Evolutionary conservation across 371 early-diverging fungal genomes (phyloP).

Genomic region (Circinella minor): DNA sequence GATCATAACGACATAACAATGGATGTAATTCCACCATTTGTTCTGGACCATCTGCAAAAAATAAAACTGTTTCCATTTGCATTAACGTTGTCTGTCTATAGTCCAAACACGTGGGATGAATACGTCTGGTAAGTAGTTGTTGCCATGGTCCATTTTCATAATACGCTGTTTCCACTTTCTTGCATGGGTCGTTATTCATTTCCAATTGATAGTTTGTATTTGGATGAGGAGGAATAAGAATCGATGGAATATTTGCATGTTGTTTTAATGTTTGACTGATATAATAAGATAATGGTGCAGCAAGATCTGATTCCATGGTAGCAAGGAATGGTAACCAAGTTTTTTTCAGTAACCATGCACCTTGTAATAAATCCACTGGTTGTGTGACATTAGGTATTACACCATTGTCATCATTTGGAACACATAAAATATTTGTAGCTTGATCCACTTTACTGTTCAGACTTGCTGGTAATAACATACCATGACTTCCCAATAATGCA

Average conservation of each 20-base stretch:
- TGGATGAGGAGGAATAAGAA: constrained; percentile 30
- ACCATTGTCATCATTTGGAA: constrained; percentile 28
- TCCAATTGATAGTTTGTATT: constrained; percentile 15
- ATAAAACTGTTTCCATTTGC: constrained; percentile 23
- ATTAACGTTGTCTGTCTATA: constrained; percentile 19
- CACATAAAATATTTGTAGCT: constrained; percentile 25
- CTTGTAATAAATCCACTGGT: constrained; percentile 45
- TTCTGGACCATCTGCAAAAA: constrained; percentile 33
- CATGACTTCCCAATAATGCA: constrained; percentile 49
- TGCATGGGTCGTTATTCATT: constrained; percentile 10
- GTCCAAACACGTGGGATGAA: constrained; percentile 23
- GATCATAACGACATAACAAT: constrained; percentile 34
- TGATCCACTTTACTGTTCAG: constrained; percentile 17
- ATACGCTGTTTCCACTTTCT: constrained; percentile 4
- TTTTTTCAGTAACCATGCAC: constrained; percentile 40
- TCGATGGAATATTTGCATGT: constrained; percentile 32
- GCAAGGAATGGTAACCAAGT: constrained; percentile 37
- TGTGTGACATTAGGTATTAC: constrained; percentile 26
- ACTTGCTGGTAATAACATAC: constrained; percentile 36
- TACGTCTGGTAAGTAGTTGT: constrained; percentile 9
- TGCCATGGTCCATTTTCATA: constrained; percentile 19
- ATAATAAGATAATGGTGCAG: constrained; percentile 34
- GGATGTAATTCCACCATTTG: constrained; percentile 36
- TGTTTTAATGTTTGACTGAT: constrained; percentile 40
- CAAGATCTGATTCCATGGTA: constrained; percentile 22